phyloP scores from a whole-genome alignment of 202 grass and related monocot species.

The Tripidium arundinaceum region DNA sequence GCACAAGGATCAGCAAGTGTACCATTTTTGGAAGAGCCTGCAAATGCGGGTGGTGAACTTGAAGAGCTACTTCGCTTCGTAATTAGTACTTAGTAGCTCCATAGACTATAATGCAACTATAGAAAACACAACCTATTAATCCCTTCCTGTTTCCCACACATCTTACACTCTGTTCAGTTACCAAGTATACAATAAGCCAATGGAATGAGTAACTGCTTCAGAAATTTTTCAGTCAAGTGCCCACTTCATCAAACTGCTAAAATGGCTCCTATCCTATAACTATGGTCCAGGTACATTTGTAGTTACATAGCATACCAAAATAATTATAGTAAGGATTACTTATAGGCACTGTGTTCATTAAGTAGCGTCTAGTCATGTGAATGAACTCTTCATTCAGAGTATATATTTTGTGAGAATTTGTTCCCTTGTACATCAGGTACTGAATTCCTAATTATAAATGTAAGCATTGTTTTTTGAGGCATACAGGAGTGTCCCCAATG shows the following conservation, averaged over 20 bases:
- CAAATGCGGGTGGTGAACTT: background rate
- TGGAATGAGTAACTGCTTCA: background rate
- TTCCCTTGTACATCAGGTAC: background rate
- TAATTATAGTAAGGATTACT: background rate
- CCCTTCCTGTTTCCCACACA: background rate
- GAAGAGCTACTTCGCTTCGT: background rate
- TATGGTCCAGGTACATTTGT: background rate
- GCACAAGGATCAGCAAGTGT: constrained; percentile 67
- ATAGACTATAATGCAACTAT: constrained; percentile 12
- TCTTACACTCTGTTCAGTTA: background rate
- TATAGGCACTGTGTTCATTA: constrained; percentile 13
- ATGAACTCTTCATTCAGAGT: background rate
- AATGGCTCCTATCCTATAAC: background rate
- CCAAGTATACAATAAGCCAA: background rate
- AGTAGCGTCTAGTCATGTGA: background rate
- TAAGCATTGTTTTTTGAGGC: background rate
- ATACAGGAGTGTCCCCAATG: background rate
- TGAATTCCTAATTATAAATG: background rate
- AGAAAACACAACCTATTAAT: background rate
- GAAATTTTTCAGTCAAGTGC: background rate
- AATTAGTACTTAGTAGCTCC: background rate
- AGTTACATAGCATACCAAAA: background rate
- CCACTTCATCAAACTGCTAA: constrained; percentile 10
- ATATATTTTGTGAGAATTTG: background rate
- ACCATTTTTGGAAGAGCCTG: constrained; percentile 41